Percentiles rank a stretch among this genome's conserved stretches.
These are phyloP conservation scores for Phytophthora boehmeriae DNA, from an alignment of 352 stramenopile species.

Conservation along the genomic window DNA sequence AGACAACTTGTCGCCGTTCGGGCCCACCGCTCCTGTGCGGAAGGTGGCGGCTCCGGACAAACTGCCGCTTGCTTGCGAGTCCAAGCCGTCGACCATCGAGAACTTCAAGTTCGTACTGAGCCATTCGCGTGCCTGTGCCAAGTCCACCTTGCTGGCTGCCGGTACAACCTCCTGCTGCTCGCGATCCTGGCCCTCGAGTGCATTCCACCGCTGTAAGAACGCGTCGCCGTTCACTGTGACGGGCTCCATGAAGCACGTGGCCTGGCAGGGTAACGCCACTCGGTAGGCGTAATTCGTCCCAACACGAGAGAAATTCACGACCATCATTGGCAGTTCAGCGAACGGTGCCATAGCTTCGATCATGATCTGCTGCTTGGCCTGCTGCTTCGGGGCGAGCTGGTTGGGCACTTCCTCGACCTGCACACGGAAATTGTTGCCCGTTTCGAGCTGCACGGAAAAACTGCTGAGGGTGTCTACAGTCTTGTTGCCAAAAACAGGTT, in stretches of 20 bases:
- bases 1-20: constrained; percentile 93
- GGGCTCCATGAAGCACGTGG: constrained; percentile 92
- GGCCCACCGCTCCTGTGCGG: constrained; percentile 87
- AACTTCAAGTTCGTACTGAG: constrained; percentile 91
- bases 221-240: constrained; percentile 89
- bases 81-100: constrained; percentile 76
- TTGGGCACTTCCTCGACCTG: constrained; percentile 75
- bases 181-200: constrained; percentile 90
- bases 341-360: constrained; percentile 94
- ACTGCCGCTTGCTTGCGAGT: constrained; percentile 78
- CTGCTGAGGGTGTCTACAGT: constrained; percentile 69
- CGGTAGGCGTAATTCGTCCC: constrained; percentile 74
- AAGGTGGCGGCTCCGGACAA: constrained; percentile 92
- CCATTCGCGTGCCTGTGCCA: constrained; percentile 82
- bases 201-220: constrained; percentile 94
- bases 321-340: constrained; percentile 84
- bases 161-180: constrained; percentile 93
- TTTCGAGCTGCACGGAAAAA: constrained; percentile 83
- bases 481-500: constrained; percentile 97
- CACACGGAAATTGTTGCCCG: constrained; percentile 52
- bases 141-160: constrained; percentile 81
- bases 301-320: constrained; percentile 84
- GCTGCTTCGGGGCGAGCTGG: constrained; percentile 87
- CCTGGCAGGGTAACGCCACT: constrained; percentile 85
- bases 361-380: constrained; percentile 93